phyloP scores from a whole-genome alignment of 1,284 basidiomycete species.

The Sanghuangporus baumii region DNA sequence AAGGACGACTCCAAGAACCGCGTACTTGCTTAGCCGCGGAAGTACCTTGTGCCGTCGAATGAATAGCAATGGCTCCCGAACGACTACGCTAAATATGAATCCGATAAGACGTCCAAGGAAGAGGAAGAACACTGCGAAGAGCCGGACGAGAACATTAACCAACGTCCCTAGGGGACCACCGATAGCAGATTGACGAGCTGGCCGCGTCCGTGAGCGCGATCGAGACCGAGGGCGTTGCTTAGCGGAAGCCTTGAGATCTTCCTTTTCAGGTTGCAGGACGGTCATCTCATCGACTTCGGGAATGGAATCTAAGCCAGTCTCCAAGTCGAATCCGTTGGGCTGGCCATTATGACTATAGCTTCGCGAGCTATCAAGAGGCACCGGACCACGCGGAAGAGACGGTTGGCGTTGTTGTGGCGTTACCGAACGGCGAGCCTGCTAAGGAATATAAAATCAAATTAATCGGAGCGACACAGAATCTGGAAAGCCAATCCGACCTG shows the following conservation, averaged over 20 bases:
- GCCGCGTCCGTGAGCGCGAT: conserved; percentile 17
- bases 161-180: conserved; percentile 41
- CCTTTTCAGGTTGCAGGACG: neutral
- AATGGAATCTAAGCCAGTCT: conserved; percentile 52
- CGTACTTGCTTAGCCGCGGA: conserved; percentile 34
- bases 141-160: conserved; percentile 34
- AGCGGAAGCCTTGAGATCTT: neutral
- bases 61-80: conserved; percentile 39
- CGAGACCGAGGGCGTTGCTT: conserved; percentile 11
- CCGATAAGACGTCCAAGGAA: conserved; percentile 40
- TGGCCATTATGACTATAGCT: conserved; percentile 20
- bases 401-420: conserved; percentile 20
- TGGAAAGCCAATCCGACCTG: conserved; percentile 17
- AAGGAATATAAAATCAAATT: conserved; percentile 12
- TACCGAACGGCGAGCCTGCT: conserved; percentile 22
- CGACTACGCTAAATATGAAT: conserved; percentile 36
- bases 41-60: conserved; percentile 27
- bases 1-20: conserved; percentile 27
- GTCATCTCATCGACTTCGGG: conserved; percentile 41
- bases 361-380: conserved; percentile 27
- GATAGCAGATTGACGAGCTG: conserved; percentile 34
- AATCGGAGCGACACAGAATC: conserved; percentile 21
- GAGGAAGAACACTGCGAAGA: conserved; percentile 31
- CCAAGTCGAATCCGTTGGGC: conserved; percentile 38
- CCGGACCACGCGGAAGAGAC: conserved; percentile 31